Evolutionary conservation across 257 asterid genomes (phyloP), one percentile per base, ranked within the genome.

Genomic region (Nicotiana obtusifolia): DNA sequence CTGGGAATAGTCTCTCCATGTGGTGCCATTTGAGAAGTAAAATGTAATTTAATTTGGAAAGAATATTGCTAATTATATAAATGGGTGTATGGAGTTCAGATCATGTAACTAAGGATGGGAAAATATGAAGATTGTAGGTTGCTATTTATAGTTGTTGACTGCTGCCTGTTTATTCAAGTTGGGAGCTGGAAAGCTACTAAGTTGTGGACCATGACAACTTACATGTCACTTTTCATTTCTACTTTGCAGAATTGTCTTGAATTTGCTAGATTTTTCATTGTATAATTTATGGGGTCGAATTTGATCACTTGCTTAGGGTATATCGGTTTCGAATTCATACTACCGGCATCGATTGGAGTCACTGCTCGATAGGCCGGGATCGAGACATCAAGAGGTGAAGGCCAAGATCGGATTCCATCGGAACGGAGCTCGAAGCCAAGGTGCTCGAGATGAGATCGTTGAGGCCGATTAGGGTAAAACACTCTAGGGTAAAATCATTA

Each of bases 191-290:
- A 26, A 60, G 60, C 41, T 37, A 1, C 3, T 16, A 37, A 49
- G 47, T 26, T 80, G 82, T 80, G 82, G 82, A 26, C 82, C 76
- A 64, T 80, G 14, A 49, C 5, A 61, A 30, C 44, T 80, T 53
- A 17, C 77, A 80, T 28, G 77, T 80, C 64, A 49, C 37, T 75
- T 47, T 49, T 73, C 30, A 47, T 73, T 73, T 62, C 11, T 24
- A 31, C 47, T 20, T n/a, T 35, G 41, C 11, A 44, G 28, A 11
- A 22, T 17, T 44, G 20, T 61, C 41, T 62, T 64, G 64, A 80
- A 80, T 64, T 20, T 64, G 33, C 82, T 78, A 60, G 82, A 64
- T 44, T 80, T 80, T 44, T 7, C 3, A 4, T 24, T 53, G 13
- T 41, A 8, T 1, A 1, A 28, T 3, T n/a, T n/a, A n/a, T n/a